These are phyloP conservation scores for Rutstroemia sp. DNA, from an alignment of 2,329 filamentous ascomycete genomes.

Conservation along the genomic window DNA sequence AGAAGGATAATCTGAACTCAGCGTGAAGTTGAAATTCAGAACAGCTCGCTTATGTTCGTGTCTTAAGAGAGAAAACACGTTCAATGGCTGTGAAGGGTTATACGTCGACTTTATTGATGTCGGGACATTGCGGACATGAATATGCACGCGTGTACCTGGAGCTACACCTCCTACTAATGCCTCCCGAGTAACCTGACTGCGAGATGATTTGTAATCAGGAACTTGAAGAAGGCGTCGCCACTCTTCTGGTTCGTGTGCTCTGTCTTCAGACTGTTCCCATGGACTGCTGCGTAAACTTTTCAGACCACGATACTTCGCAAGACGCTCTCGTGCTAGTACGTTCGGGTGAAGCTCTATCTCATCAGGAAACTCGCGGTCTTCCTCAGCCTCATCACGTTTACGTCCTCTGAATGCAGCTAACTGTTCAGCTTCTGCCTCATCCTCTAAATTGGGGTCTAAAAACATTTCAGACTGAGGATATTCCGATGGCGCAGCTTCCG, in stretches of 20 bases:
- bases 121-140: conserved; percentile 62
- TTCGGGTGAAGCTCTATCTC: conserved; percentile 92
- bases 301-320: conserved; percentile 80
- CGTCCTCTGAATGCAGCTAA: conserved; percentile 73
- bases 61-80: conserved; percentile 78
- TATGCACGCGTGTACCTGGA: conserved; percentile 73
- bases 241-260: conserved; percentile 78
- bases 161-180: conserved; percentile 81
- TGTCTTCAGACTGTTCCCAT: conserved; percentile 87
- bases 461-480: conserved; percentile 95
- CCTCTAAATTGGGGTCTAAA: conserved; percentile 65
- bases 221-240: conserved; percentile 83
- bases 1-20: conserved; percentile 66
- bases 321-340: conserved; percentile 75
- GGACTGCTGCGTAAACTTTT: conserved; percentile 83
- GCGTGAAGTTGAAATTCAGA: conserved; percentile 81
- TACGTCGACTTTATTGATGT: conserved; percentile 45
- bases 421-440: conserved; percentile 71
- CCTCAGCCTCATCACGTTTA: conserved; percentile 72
- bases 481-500: conserved; percentile 75
- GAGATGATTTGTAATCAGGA: conserved; percentile 81
- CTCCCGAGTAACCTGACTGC: conserved; percentile 69
- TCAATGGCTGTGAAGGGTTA: conserved; percentile 52
- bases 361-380: conserved; percentile 93
- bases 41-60: conserved; percentile 94